phyloP scores from a whole-genome alignment of 2,329 filamentous ascomycete genomes.

The Claviceps monticola region DNA sequence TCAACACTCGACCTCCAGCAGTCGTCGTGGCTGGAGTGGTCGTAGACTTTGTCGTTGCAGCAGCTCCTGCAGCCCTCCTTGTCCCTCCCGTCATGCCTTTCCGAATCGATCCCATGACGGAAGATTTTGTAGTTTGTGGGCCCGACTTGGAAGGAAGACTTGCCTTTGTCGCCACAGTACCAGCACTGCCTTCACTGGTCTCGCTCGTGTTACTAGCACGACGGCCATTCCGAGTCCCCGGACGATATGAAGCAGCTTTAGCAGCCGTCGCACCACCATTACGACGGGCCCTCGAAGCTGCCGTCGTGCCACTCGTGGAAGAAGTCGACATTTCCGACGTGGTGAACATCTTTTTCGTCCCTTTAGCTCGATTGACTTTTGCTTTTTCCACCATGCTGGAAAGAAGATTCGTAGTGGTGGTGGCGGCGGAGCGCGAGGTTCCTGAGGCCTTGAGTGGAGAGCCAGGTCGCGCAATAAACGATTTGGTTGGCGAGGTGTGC shows the following conservation, averaged over 20 bases:
- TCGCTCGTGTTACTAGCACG: slow-evolving; percentile 48
- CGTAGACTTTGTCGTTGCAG: slow-evolving; percentile 18
- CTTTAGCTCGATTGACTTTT: slow-evolving; percentile 38
- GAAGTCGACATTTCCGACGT: slow-evolving; percentile 28
- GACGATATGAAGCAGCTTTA: slow-evolving; percentile 21
- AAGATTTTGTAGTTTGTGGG: slow-evolving; percentile 30
- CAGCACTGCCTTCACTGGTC: slow-evolving; percentile 48
- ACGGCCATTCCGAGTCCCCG: slow-evolving; percentile 33
- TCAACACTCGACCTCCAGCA: slow-evolving; percentile 38
- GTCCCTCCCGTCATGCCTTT: slow-evolving; percentile 34
- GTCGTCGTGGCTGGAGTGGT: slow-evolving; percentile 27
- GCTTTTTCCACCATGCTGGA: slow-evolving; percentile 48
- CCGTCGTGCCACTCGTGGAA: slow-evolving; percentile 23
- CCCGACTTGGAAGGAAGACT: slow-evolving; percentile 19
- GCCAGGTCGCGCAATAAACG: slow-evolving; percentile 41
- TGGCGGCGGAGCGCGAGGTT: slow-evolving; percentile 23
- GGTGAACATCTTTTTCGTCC: slow-evolving; percentile 30
- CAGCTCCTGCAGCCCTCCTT: slow-evolving; percentile 30
- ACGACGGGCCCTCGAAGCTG: slow-evolving; percentile 20
- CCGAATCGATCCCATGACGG: slow-evolving; percentile 39
- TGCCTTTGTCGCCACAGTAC: slow-evolving; percentile 48
- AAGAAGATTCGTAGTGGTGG: slow-evolving; percentile 32
- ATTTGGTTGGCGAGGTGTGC: slow-evolving; percentile 39
- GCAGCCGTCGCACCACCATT: slow-evolving; percentile 19
- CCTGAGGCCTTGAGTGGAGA: slow-evolving; percentile 47